Evolutionary conservation across 257 asterid genomes (phyloP), one percentile per base, ranked within the genome.

Genomic region (Asclepias syriaca): DNA sequence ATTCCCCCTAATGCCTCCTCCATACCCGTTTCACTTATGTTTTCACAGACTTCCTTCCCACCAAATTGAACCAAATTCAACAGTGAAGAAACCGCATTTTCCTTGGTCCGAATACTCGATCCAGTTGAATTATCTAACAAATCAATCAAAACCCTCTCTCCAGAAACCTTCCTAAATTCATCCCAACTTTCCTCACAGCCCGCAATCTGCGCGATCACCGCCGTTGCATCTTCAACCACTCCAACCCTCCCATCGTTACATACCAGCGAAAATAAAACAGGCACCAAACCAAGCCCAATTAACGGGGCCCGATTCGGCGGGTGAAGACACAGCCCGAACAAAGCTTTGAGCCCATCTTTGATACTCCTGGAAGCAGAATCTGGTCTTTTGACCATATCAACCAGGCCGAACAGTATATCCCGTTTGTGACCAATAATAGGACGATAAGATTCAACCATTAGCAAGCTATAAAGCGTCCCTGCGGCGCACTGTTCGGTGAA

Each of bases 171-270:
- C 72, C 84, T 84, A 61, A 91, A 85, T 27, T 85, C 91, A 60
- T 87, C 96, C 90, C 90, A 88, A 78, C 96, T 85, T 83, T 94
- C 97, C 81, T 84, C 95, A 63, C 96, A 91, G 6, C 96, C 98
- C 0, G 97, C 96, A 5, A 94, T 80, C 75, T 94, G 98, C 1
- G 98, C 97, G 40, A 94, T 87, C 77, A 94, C 98, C 0, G 98
- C 98, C 0, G 98, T 94, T 8, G 95, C 93, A 66, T 94, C 98
- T 78, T 94, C 98, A 13, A 89, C 79, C 1, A 94, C 80, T 54
- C 96, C 98, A 0, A 84, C 84, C 21, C 96, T 78, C 13, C 89
- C 90, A 34, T 94, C 96, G 70, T 87, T 86, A 19, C 85, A 89
- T 1, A 91, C 87, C 77, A 94, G 56, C 4, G 94, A 82, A 59